Percentiles rank a stretch among this genome's conserved stretches.
Conservation (phyloP, 768 basidiomycete genomes). For the Termitomyces sp. region DNA sequence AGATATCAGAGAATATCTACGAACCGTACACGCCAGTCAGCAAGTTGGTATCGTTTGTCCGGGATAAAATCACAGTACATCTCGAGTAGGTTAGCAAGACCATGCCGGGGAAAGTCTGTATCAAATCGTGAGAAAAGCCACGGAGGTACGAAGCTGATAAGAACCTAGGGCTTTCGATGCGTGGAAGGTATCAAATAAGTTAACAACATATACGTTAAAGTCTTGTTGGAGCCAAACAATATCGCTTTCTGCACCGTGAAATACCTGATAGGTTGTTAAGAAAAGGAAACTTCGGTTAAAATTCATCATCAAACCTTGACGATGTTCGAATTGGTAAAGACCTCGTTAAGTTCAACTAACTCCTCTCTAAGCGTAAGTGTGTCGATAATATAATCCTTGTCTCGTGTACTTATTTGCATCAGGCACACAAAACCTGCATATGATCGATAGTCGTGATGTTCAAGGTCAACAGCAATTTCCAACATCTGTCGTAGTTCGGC, state of each 20-base stretch:
- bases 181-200: conserved; percentile 96
- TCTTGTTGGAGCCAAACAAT: conserved; percentile 96
- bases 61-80: conserved; percentile 87
- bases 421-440: conserved; percentile 87
- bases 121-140: not conserved
- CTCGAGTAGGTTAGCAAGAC: conserved; percentile 77
- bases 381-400: conserved; percentile 86
- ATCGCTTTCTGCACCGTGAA: conserved; percentile 94
- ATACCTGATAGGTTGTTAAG: conserved; percentile 45
- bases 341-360: conserved; percentile 69
- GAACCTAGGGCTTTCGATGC: conserved; percentile 81
- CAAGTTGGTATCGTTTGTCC: conserved; percentile 94
- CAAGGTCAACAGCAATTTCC: conserved; percentile 91
- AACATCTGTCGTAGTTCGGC: conserved; percentile 52
- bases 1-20: conserved; percentile 9
- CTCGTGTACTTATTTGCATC: conserved; percentile 86
- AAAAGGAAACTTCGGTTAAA: not conserved
- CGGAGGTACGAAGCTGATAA: not conserved
- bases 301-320: conserved; percentile 55
- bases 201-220: conserved; percentile 90
- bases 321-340: conserved; percentile 79
- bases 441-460: conserved; percentile 86
- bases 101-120: conserved; percentile 76
- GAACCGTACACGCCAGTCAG: conserved; percentile 94
- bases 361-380: conserved; percentile 69